Evolutionary conservation across 306 rosid genomes (phyloP), one percentile per base, ranked within the genome.

Genomic region (Medicago lupulina): DNA sequence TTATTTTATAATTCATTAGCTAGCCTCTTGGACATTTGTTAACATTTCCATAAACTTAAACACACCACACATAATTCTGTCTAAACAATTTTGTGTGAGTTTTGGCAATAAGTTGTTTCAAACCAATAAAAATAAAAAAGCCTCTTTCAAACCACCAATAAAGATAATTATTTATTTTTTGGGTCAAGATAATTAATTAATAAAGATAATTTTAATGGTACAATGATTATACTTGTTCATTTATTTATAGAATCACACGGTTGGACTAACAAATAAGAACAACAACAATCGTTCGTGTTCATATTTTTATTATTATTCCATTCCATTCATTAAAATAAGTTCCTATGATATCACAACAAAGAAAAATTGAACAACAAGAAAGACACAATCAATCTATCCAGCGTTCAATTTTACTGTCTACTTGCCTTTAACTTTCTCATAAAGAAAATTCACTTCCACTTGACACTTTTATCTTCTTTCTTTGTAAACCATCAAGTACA

Each of bases 381-480:
- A 61, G 19, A 61, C 41, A 28, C 2, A 31, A 28, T 2, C 41
- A 13, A 28, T 28, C 18, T 31, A 28, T 31, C 8, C 19, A 4
- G 4, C 40, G 2, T 60, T 28, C 41, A 60, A 60, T 28, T 60
- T 60, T 54, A 7, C 5, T n/a, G n/a, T n/a, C n/a, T 60, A 18
- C 23, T 43, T 61, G 21, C 4, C 67, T 61, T 28, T 11, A n/a
- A 61, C 40, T 61, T 13, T 61, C 43, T 61, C 19, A 61, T 61
- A 61, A 28, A 31, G 41, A 61, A 61, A 2, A 61, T 31, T 61
- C 67, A 14, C 62, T 9, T 18, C 31, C 31, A 55, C 7, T 12
- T 31, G 12, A 58, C 76, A 38, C 76, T 54, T 73, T 46, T 67
- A 1, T 44, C 44, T 9, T 40, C 12, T 21, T 23, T 78, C 77